Conservation (phyloP, 108 stramenopile species). For the Seminavis robusta region DNA sequence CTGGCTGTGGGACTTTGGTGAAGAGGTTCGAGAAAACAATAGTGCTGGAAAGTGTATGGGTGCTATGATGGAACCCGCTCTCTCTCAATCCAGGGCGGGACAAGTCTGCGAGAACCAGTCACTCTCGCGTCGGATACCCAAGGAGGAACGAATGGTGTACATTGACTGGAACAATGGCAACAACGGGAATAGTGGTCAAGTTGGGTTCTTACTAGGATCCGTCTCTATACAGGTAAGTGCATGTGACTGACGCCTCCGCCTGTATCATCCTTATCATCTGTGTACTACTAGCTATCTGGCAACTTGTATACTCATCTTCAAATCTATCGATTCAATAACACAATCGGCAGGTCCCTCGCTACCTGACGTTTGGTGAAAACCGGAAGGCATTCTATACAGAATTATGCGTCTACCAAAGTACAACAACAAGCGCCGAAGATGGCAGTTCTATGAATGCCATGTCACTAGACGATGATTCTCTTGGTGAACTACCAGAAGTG, state of each 20-base stretch:
- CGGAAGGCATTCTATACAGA: conserved; percentile 47
- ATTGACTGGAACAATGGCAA: conserved; percentile 38
- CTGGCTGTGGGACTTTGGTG: conserved; percentile 72
- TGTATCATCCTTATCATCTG: no score
- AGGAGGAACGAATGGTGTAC: conserved; percentile 47
- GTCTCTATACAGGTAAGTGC: conserved; percentile 1
- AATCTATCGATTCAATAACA: background rate
- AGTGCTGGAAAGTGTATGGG: conserved; percentile 40
- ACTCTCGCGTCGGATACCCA: conserved; percentile 36
- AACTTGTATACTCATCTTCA: no score
- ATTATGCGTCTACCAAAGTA: conserved; percentile 34
- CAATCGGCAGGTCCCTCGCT: conserved; percentile 28
- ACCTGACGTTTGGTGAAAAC: conserved; percentile 25
- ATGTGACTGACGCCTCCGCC: background rate
- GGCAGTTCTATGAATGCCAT: background rate
- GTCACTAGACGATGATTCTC: background rate
- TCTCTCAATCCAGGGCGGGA: background rate
- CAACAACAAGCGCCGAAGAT: background rate
- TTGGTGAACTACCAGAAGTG: conserved; percentile 17
- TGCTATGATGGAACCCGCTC: background rate
- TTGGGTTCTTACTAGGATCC: conserved; percentile 30
- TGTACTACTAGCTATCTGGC: no score
- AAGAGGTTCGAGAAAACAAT: conserved; percentile 42
- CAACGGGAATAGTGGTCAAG: conserved; percentile 28
- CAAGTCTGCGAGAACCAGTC: conserved; percentile 40